Evolutionary conservation across 1,284 basidiomycete species (phyloP), one percentile per base, ranked within the genome.

Genomic region (Violaceomyces palustris): DNA sequence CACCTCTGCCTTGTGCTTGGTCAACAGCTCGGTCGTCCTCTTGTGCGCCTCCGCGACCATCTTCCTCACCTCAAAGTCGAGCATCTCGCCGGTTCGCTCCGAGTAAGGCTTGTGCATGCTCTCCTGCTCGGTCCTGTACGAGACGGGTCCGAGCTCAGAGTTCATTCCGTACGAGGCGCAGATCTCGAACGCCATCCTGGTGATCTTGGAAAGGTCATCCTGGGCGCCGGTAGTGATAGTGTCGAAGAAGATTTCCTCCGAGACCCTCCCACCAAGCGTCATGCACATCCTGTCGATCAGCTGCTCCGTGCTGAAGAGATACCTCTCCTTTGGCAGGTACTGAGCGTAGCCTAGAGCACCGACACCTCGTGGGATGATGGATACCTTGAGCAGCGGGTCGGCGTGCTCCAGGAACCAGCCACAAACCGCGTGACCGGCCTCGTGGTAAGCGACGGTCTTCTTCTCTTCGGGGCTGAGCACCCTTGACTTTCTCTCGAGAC

Each of bases 391-490:
- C 39, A 98, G 76, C 28, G 94, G 94, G 75, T 97, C 91, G 42
- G 93, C 93, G 63, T 93, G 87, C 77, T 97, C 90, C 60, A 97
- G 76, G 80, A 89, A 97, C 93, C 94, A 98, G 15, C 93, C 93
- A 69, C 89, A 93, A 37, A 98, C 85, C 19, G 94, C 93, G 75
- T 99, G 93, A 1, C 93, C 94, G 25, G 94, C 94, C 79, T 99
- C 94, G 74, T 98, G 94, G 75, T 98, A 97, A 3, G 94, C 94
- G 25, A 98, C 93, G 0, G 88, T 97, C 78, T 85, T 92, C 84
- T 99, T 99, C 81, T 99, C 94, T 62, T 96, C 88, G 29, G 85
- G 82, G 65, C 87, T 91, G 36, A 98, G 78, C 29, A 98, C 87
- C 51, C 92, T 80, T 57, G 85, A 90, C 82, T 97, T 97, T 73